Evolutionary conservation across 257 asterid genomes (phyloP), one percentile per base, ranked within the genome.

Genomic region (Lavandula angustifolia): DNA sequence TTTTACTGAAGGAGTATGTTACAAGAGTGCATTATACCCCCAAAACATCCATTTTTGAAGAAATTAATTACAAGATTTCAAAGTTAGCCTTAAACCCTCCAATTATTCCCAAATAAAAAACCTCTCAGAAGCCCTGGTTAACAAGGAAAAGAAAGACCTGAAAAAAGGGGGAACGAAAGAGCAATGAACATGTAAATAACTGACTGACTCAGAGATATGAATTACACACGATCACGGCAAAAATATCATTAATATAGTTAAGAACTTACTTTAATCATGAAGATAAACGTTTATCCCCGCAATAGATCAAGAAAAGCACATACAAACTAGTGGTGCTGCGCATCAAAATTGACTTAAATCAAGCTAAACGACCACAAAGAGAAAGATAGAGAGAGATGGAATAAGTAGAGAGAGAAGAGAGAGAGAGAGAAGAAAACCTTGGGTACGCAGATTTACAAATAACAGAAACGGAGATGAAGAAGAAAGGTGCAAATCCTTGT

Each of bases 401-500:
- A 17, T 34, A 6, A 42, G 0, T 12, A 29, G 41, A 34, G 9
- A 49, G 52, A 12, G 50, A 40, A 35, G 62, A 29, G 41, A 34
- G 9, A 49, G 52, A 12, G 50, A 40, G 35, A 66, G 42, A 35
- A 35, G 3, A 29, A n/a, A 44, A 78, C 80, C 83, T 75, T 69
- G 9, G 56, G 9, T 12, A 27, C 14, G 59, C 60, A 38, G 71
- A 57, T 54, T 65, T 52, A 54, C 32, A 41, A 53, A 5, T 40
- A 56, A 66, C 74, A 73, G 64, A 48, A 63, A 13, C 12, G 13
- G 41, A 31, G 75, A 49, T 29, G 79, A 49, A 58, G 53, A 63
- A 33, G 73, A 66, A 29, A 44, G 1, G 31, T 3, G 37, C 60
- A 66, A 73, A 57, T 44, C 29, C 18, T 43, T 44, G 66, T 61